phyloP scores from a whole-genome alignment of 75 land plant genomes.

The Ceratopteris richardii region DNA sequence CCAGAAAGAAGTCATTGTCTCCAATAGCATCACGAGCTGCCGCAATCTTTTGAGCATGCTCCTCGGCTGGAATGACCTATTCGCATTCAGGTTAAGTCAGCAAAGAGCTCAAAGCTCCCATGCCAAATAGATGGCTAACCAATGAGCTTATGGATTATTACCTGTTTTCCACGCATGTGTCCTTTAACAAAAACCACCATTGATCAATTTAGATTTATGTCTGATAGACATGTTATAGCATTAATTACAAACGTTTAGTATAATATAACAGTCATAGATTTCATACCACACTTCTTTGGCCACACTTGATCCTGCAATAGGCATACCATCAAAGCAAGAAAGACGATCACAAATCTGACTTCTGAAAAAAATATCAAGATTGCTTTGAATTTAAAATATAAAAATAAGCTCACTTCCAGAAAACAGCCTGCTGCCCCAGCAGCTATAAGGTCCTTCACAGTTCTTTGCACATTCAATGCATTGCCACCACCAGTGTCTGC shows the following conservation, averaged over 20 bases:
- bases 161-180: constrained; percentile 45
- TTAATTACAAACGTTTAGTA: no score
- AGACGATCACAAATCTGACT: no score
- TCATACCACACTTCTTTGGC: constrained; percentile 43
- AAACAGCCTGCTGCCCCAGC: constrained; percentile 42
- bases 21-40: constrained; percentile 41
- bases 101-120: neutral
- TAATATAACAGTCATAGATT: no score
- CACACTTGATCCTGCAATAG: constrained; percentile 37
- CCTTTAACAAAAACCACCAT: constrained; percentile 12
- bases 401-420: constrained; percentile 21
- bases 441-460: constrained; percentile 28
- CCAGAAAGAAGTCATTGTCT: constrained; percentile 30
- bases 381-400: no score
- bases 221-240: no score
- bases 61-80: constrained; percentile 41
- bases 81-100: neutral
- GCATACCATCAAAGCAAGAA: no score
- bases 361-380: no score
- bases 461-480: constrained; percentile 40
- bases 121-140: no score
- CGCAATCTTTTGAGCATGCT: constrained; percentile 35
- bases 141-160: neutral
- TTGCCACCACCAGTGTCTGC: constrained; percentile 43
- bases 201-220: no score